Evolutionary conservation across 1,139 yeast species (phyloP).

Genomic region (Blastobotrys illinoisensis): DNA sequence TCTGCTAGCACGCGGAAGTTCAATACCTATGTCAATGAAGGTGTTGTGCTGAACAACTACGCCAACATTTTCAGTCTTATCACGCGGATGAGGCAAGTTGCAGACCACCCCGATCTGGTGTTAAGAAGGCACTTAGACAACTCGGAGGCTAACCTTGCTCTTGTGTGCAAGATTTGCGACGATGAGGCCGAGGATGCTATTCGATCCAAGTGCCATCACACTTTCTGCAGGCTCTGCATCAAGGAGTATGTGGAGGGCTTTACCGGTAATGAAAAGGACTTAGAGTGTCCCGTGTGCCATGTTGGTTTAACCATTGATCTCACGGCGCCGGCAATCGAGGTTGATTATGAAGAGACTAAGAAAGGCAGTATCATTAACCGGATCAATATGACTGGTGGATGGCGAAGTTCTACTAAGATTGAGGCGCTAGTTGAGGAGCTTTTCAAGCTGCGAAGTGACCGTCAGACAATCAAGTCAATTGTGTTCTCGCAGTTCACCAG

Average conservation of each 20-base stretch:
- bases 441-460: conserved; percentile 77
- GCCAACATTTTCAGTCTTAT: conserved; percentile 94
- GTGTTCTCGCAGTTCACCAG: conserved; percentile 96
- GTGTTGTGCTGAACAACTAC: conserved; percentile 90
- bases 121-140: conserved; percentile 49
- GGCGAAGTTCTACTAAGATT: conserved; percentile 93
- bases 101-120: conserved; percentile 96
- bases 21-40: conserved; percentile 83
- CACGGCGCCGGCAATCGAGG: conserved; percentile 80
- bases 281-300: conserved; percentile 95
- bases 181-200: conserved; percentile 98
- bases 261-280: conserved; percentile 53
- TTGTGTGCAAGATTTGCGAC: conserved; percentile 89
- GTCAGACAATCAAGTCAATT: conserved; percentile 81
- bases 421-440: conserved; percentile 94
- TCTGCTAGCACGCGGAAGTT: conserved; percentile 82
- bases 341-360: conserved; percentile 54
- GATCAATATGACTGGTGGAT: conserved; percentile 75
- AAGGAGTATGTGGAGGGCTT: conserved; percentile 84
- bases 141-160: conserved; percentile 46
- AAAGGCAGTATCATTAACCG: conserved; percentile 87
- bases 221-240: conserved; percentile 87
- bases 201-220: conserved; percentile 88
- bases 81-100: conserved; percentile 95
- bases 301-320: conserved; percentile 85